Evolutionary conservation across 371 early-diverging fungal genomes (phyloP), one percentile per base, ranked within the genome.

Genomic region (Mortierella sp.): DNA sequence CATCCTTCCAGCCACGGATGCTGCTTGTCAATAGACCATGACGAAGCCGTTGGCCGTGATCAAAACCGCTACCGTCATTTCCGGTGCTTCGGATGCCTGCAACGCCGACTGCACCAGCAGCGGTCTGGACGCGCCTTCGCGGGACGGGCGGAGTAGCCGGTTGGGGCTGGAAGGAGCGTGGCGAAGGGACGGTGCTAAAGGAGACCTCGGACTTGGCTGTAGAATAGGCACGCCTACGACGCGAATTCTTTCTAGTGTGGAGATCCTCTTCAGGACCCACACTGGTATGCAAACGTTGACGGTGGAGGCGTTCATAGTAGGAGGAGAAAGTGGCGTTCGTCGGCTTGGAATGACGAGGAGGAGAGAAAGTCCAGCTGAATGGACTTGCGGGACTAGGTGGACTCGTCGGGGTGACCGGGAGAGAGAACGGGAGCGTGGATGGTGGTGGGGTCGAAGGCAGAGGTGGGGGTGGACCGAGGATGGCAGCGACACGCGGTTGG

Each of bases 101-200:
- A 37, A 9, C 37, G 3, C 37, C 68, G 21, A 71, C 26, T 14
- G 71, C 65, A n/a, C 71, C 56, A 16, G 71, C 47, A 0, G 76
- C 70, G 7, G 68, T 71, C 61, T 76, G 70, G 21, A 44, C 18
- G 2, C 71, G 67, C 29, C 71, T 62, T 15, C 29, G 23, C 15
- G 66, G 66, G 2, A 26, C 1, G 28, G 61, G 53, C 1, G 57
- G 51, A 16, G 64, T 45, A n/a, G 58, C 51, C 21, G 16, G 53
- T 53, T 19, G 7, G 53, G 53, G 53, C 19, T 53, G 23, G 53
- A 26, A 19, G 26, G 53, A 19, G 19, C 12, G 1, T 26, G 23
- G 26, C 21, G 23, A 53, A 21, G 21, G 26, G 53, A 26, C 9
- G 9, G 37, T 37, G 9, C 37, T 37, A 9, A 37, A 37, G 37